Percentiles rank a stretch among this genome's conserved stretches.
These are phyloP conservation scores for Ophiognomonia clavigignenti-juglandacearum DNA, from an alignment of 2,329 filamentous ascomycete species.

Conservation along the genomic window DNA sequence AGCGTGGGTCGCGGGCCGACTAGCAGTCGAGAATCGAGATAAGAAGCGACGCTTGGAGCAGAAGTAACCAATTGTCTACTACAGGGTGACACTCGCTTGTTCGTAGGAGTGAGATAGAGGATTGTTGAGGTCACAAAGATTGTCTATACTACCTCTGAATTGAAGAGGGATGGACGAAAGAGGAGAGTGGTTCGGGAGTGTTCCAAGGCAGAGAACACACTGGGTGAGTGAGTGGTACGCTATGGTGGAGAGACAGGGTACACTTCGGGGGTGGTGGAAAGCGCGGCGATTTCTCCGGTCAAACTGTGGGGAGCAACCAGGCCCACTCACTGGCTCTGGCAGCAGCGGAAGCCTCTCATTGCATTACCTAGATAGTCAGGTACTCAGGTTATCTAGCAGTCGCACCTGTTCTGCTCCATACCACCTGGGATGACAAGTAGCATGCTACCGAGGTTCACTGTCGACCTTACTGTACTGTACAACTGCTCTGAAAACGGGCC, in stretches of 20 bases:
- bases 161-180: too few relatives aligned
- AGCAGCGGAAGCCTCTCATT: constrained; percentile 19
- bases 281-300: constrained; percentile 52
- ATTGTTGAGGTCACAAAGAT: too few relatives aligned
- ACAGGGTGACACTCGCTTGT: neutral
- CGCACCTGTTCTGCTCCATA: too few relatives aligned
- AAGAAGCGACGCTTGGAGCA: neutral
- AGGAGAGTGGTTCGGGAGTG: neutral
- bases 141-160: too few relatives aligned
- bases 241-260: constrained; percentile 12
- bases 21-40: neutral
- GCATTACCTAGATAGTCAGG: constrained; percentile 8
- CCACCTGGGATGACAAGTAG: constrained; percentile 8
- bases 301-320: constrained; percentile 47
- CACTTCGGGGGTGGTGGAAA: constrained; percentile 13
- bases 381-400: too few relatives aligned
- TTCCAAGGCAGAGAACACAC: neutral
- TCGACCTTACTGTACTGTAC: constrained; percentile 11
- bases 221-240: neutral
- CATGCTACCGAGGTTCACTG: constrained; percentile 6
- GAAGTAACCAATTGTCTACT: neutral
- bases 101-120: too few relatives aligned
- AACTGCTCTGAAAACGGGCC: constrained; percentile 12
- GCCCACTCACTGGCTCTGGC: constrained; percentile 25
- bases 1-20: neutral